Conservation (phyloP, 176 grass and related monocot species). For the Eragrostis nindensis region DNA sequence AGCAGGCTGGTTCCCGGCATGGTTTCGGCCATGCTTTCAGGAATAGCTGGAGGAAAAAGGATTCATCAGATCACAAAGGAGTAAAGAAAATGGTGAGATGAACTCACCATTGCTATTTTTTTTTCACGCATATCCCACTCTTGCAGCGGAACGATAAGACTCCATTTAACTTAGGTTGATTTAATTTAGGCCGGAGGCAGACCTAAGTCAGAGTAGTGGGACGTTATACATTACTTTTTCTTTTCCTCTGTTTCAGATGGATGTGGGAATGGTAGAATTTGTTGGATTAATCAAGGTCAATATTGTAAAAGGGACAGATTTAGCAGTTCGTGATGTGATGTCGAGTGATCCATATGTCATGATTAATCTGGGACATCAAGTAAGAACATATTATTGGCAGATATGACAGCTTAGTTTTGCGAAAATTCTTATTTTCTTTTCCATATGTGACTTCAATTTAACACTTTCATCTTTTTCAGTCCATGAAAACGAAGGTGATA, state of each 20-base stretch:
- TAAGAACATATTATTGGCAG: conserved; percentile 36
- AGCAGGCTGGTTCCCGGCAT: conserved; percentile 51
- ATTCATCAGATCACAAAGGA: conserved; percentile 64
- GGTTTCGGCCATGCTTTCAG: conserved; percentile 71
- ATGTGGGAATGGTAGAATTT: conserved; percentile 98
- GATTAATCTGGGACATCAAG: conserved; percentile 87
- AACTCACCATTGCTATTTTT: background rate
- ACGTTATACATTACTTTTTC: background rate
- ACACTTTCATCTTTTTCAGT: conserved; percentile 53
- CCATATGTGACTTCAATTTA: background rate
- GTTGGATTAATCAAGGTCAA: conserved; percentile 92
- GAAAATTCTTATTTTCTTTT: background rate
- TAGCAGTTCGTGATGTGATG: conserved; percentile 92
- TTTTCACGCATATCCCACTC: too few species aligned
- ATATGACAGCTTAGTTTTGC: conserved; percentile 7
- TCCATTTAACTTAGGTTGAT: too few species aligned
- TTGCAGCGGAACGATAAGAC: too few species aligned
- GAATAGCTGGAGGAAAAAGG: conserved; percentile 88
- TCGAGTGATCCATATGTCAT: conserved; percentile 98
- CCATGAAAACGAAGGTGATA: conserved; percentile 94
- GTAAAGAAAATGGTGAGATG: conserved; percentile 67
- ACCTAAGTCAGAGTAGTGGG: too few species aligned
- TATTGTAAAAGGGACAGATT: conserved; percentile 74
- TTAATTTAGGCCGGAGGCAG: too few species aligned
- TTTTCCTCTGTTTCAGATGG: conserved; percentile 46